Evolutionary conservation across 179 eudicot species (phyloP).

Genomic region (Silene coronaria): DNA sequence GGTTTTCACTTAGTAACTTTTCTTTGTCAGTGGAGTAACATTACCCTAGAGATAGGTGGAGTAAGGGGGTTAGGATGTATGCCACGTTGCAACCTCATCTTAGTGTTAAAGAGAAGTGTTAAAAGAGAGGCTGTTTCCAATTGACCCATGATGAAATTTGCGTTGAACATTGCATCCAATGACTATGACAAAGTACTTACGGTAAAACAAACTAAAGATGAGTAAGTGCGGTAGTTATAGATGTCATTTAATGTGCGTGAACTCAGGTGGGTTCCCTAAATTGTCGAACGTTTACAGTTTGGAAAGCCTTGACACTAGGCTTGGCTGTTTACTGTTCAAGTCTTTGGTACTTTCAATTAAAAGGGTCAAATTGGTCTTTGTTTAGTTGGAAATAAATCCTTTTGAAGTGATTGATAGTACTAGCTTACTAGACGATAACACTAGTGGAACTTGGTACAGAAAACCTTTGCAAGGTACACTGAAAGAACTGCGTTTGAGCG

Average conservation of each 20-base stretch:
- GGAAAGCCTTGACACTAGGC: not conserved
- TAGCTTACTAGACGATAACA: slow-evolving; percentile 19
- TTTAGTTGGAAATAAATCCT: not conserved
- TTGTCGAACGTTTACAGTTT: not conserved
- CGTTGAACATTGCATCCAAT: not conserved
- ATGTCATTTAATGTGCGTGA: not conserved
- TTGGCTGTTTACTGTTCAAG: not conserved
- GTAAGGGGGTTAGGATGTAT: not conserved
- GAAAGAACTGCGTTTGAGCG: slow-evolving; percentile 86
- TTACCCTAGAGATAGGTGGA: too few species aligned
- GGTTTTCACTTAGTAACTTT: not conserved
- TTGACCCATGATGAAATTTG: not conserved
- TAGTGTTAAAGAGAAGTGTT: too few species aligned
- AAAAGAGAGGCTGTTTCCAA: too few species aligned
- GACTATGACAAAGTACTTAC: not conserved
- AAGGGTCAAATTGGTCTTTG: too few species aligned
- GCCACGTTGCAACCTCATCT: too few species aligned
- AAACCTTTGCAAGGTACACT: slow-evolving; percentile 68
- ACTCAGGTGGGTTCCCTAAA: not conserved
- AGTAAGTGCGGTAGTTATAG: not conserved
- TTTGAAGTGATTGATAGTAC: slow-evolving; percentile 8
- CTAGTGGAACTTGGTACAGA: slow-evolving; percentile 39
- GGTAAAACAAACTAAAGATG: not conserved
- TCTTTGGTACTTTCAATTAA: too few species aligned
- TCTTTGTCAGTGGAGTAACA: too few species aligned